phyloP scores from a whole-genome alignment of 306 rosid species.

The Pyrus pyrifolia region DNA sequence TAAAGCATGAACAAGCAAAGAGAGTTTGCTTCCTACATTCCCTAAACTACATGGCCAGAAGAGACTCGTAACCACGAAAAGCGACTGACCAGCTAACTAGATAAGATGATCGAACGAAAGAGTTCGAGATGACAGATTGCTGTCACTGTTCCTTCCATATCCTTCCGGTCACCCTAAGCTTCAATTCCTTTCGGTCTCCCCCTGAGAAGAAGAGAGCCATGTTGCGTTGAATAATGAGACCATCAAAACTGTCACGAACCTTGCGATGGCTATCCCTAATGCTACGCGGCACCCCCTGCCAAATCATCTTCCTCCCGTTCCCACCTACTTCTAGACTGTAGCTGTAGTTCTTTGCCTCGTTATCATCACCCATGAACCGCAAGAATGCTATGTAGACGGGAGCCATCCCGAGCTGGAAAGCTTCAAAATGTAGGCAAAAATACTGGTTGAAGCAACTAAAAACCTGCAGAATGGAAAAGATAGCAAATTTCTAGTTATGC shows the following conservation, averaged over 20 bases:
- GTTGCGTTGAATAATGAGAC: conserved; percentile 80
- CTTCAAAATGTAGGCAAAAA: conserved; percentile 88
- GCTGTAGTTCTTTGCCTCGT: conserved; percentile 79
- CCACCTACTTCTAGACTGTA: conserved; percentile 94
- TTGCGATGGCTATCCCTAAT: conserved; percentile 80
- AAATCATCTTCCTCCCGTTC: conserved; percentile 82
- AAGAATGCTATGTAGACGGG: conserved; percentile 88
- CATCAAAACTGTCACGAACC: conserved; percentile 85
- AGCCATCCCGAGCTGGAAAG: conserved; percentile 82
- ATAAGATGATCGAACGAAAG: conserved; percentile 6
- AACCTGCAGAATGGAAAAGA: conserved; percentile 41
- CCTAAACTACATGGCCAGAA: conserved; percentile 44
- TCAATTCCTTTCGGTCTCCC: conserved; percentile 72
- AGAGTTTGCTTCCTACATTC: conserved; percentile 57
- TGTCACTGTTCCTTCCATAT: conserved; percentile 80
- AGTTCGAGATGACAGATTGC: conserved; percentile 8
- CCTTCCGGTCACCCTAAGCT: conserved; percentile 82
- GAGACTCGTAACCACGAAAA: conserved; percentile 10
- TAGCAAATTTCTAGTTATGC: neutral
- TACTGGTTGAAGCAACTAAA: conserved; percentile 90
- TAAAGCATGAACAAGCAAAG: conserved; percentile 59
- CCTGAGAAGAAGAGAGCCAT: conserved; percentile 91
- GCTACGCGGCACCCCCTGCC: conserved; percentile 94
- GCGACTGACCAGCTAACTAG: conserved; percentile 29
- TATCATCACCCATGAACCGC: conserved; percentile 92